Percentiles rank a stretch among this genome's conserved stretches.
phyloP scores from a whole-genome alignment of 106 monocot genomes.

The Amphibolis antarctica region DNA sequence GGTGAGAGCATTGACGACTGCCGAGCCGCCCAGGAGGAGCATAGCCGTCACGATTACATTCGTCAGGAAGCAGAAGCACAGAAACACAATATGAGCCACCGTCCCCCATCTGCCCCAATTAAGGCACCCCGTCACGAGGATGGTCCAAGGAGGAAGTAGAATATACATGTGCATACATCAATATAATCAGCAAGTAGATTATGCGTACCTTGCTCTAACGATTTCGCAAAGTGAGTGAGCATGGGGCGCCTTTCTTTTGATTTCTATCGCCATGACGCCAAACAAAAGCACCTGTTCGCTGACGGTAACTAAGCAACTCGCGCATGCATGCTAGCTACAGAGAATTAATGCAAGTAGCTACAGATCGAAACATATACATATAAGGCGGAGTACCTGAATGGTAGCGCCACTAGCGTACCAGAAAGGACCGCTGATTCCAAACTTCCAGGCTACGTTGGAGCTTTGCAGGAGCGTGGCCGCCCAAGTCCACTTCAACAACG shows the following conservation, averaged over 20 bases:
- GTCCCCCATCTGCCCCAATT: constrained; percentile 74
- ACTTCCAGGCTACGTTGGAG: constrained; percentile 97
- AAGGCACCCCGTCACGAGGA: too few species aligned
- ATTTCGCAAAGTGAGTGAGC: constrained; percentile 98
- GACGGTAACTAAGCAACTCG: neutral
- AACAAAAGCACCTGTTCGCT: constrained; percentile 65
- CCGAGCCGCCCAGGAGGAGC: constrained; percentile 94
- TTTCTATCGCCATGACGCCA: constrained; percentile 97
- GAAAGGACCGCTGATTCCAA: constrained; percentile 94
- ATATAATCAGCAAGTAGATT: too few species aligned
- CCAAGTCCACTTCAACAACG: constrained; percentile 77
- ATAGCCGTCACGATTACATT: constrained; percentile 97
- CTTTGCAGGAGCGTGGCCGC: constrained; percentile 97
- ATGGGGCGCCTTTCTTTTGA: constrained; percentile 86
- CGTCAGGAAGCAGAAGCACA: constrained; percentile 93
- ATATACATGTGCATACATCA: too few species aligned
- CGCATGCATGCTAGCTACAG: too few species aligned
- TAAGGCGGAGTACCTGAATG: constrained; percentile 47
- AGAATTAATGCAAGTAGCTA: neutral
- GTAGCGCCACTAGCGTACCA: constrained; percentile 99
- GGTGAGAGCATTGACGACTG: constrained; percentile 90
- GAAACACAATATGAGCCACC: constrained; percentile 73
- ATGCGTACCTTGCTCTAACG: constrained; percentile 63
- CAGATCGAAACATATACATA: neutral
- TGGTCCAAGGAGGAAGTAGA: too few species aligned